These are phyloP conservation scores for Meyerozyma smithsonii DNA, from an alignment of 1,139 yeast genomes.

Conservation along the genomic window DNA sequence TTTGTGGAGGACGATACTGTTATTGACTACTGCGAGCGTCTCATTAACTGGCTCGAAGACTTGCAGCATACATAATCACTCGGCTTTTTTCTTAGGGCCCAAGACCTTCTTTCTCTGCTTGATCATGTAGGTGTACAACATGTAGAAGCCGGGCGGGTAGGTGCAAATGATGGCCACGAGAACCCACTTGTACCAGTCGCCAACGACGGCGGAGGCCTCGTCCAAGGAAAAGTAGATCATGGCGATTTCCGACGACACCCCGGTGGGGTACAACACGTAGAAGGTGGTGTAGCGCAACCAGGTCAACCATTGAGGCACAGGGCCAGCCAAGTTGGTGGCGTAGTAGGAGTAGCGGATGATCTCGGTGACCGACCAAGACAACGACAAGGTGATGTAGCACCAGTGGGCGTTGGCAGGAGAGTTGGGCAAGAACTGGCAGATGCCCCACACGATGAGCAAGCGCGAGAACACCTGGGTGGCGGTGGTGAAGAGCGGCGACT, in stretches of 20 bases:
- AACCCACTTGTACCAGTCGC: slow-evolving; percentile 49
- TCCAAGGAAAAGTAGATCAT: slow-evolving; percentile 66
- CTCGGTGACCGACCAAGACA: slow-evolving; percentile 92
- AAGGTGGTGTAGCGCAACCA: slow-evolving; percentile 83
- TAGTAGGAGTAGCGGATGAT: slow-evolving; percentile 83
- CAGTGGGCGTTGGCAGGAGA: slow-evolving; percentile 59
- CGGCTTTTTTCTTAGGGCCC: slow-evolving; percentile 21
- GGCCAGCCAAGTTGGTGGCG: slow-evolving; percentile 57
- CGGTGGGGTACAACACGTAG: slow-evolving; percentile 80
- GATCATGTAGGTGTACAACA: slow-evolving; percentile 83
- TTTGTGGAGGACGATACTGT: slow-evolving; percentile 34
- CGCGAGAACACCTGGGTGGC: slow-evolving; percentile 84
- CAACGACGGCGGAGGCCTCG: slow-evolving; percentile 51
- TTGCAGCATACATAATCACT: slow-evolving; percentile 11
- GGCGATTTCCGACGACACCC: slow-evolving; percentile 78
- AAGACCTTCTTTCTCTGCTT: slow-evolving; percentile 74
- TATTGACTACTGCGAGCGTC: slow-evolving; percentile 26
- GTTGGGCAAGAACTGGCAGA: slow-evolving; percentile 67
- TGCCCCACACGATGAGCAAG: slow-evolving; percentile 76
- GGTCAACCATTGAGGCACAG: slow-evolving; percentile 59
- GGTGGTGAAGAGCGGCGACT: slow-evolving; percentile 81
- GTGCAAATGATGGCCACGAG: slow-evolving; percentile 55
- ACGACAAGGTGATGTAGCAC: slow-evolving; percentile 59
- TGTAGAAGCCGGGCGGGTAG: slow-evolving; percentile 84
- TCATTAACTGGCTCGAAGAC: slow-evolving; percentile 29